A percentile compares a stretch with the other conserved stretches of the same genome.
Conservation (phyloP, 2,329 filamentous ascomycete genomes). For the Colletotrichum sp. region DNA sequence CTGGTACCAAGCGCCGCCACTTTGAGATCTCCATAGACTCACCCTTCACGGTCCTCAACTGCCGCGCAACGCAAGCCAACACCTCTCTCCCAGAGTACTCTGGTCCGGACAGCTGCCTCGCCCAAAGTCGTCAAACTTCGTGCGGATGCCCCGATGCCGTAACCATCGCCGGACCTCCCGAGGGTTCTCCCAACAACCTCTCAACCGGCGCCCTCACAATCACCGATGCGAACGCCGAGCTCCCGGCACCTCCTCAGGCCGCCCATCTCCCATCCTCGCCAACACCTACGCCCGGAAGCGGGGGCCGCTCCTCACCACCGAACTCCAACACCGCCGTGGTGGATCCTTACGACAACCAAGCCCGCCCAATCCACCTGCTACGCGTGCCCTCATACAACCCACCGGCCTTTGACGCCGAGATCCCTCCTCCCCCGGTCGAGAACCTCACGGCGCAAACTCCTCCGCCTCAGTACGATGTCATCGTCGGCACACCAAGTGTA, state of each 20-base stretch:
- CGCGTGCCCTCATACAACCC: conserved; percentile 87
- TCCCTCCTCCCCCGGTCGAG: conserved; percentile 67
- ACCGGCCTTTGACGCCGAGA: conserved; percentile 83
- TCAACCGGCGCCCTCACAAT: conserved; percentile 55
- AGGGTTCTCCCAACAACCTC: conserved; percentile 67
- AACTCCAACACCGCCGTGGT: conserved; percentile 5
- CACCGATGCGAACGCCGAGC: conserved; percentile 38
- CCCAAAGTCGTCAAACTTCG: conserved; percentile 50
- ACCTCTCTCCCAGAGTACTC: conserved; percentile 83
- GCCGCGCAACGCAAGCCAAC: conserved; percentile 90
- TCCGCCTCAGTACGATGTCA: conserved; percentile 82
- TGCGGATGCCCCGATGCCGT: conserved; percentile 61
- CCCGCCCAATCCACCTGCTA: conserved; percentile 83
- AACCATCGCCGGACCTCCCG: conserved; percentile 70
- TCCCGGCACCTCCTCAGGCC: conserved; percentile 58
- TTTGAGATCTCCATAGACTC: conserved; percentile 98
- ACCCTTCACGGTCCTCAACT: conserved; percentile 91
- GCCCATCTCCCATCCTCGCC: conserved; percentile 49
- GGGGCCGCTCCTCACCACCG: conserved; percentile 1
- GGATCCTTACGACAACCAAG: conserved; percentile 30
- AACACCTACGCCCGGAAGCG: conserved; percentile 23
- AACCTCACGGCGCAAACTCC: conserved; percentile 68
- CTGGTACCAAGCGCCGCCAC: conserved; percentile 76
- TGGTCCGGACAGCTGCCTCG: conserved; percentile 47
- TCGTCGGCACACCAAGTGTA: conserved; percentile 73